A percentile compares a stretch with the other conserved stretches of the same genome.
Evolutionary conservation across 768 basidiomycete species (phyloP).

Genomic region (Rhizopogon rudus): DNA sequence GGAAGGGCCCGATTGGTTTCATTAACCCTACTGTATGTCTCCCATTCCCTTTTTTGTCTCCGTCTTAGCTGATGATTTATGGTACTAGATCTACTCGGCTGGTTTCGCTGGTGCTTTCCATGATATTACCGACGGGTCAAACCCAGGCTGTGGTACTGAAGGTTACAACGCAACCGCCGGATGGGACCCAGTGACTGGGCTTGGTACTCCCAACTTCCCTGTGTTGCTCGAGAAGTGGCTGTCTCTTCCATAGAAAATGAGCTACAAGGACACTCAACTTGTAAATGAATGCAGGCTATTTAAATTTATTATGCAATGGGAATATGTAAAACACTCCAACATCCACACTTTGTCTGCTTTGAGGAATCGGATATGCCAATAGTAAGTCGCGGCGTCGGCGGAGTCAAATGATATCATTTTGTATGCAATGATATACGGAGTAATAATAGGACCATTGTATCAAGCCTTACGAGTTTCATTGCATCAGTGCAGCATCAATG

Average conservation of each 20-base stretch:
- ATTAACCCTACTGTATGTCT: conserved; percentile 25
- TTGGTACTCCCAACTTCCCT: conserved; percentile 13
- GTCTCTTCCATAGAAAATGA: conserved; percentile 13
- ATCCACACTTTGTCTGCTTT: no score
- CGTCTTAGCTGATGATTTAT: not conserved
- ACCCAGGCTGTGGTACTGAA: conserved; percentile 50
- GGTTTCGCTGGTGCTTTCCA: conserved; percentile 13
- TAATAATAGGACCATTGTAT: no score
- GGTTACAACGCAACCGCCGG: conserved; percentile 32
- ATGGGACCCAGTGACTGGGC: conserved; percentile 24
- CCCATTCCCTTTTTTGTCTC: not conserved
- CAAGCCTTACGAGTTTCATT: no score
- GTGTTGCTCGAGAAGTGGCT: conserved; percentile 28
- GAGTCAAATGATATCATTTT: no score
- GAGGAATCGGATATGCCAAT: no score
- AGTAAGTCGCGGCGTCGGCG: no score
- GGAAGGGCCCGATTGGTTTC: conserved; percentile 26
- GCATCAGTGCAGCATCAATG: no score
- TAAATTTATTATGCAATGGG: not conserved
- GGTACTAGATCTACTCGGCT: conserved; percentile 17
- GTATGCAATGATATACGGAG: no score
- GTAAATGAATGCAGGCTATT: not conserved
- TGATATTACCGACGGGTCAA: conserved; percentile 17
- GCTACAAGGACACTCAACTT: not conserved
- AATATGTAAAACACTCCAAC: not conserved